Percentiles rank a stretch among this genome's conserved stretches.
Evolutionary conservation across 2,329 filamentous ascomycete species (phyloP).

Genomic region (Cladobotryum mycophilum): DNA sequence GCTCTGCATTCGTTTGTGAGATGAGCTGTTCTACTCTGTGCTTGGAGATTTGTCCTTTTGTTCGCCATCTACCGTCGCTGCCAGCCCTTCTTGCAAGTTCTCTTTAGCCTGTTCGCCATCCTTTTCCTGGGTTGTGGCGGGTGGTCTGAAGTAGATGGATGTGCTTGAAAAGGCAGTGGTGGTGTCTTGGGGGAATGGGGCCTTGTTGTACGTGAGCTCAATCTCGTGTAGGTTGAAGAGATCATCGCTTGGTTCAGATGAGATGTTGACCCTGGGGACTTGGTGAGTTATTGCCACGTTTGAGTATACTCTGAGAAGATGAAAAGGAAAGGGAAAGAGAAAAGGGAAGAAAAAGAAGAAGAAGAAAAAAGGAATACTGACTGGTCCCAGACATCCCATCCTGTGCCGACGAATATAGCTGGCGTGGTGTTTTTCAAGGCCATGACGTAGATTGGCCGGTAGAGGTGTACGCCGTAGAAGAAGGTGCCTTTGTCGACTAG

Average conservation of each 20-base stretch:
- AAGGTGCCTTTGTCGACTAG: conserved; percentile 43
- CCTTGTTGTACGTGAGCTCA: conserved; percentile 12
- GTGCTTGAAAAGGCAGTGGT: conserved; percentile 16
- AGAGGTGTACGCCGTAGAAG: conserved; percentile 58
- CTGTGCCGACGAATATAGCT: conserved; percentile 52
- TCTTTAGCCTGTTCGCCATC: neutral
- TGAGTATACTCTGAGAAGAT: neutral
- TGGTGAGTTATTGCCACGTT: neutral
- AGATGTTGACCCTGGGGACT: neutral
- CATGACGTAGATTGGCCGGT: conserved; percentile 45
- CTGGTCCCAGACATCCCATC: conserved; percentile 45
- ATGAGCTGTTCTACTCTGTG: too few relatives aligned
- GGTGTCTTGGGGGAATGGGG: conserved; percentile 14
- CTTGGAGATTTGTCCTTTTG: too few relatives aligned
- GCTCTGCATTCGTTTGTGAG: too few relatives aligned
- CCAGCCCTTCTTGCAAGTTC: neutral
- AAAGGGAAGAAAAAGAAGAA: neutral
- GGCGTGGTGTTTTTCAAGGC: conserved; percentile 43
- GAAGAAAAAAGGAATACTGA: conserved; percentile 24
- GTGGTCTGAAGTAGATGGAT: conserved; percentile 15
- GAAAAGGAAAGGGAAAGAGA: neutral
- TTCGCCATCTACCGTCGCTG: too few relatives aligned
- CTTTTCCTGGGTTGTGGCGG: neutral
- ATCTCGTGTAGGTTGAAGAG: conserved; percentile 13
- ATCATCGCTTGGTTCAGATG: neutral